Conservation (phyloP, 2,329 filamentous ascomycete genomes). For the Alternaria alternata region DNA sequence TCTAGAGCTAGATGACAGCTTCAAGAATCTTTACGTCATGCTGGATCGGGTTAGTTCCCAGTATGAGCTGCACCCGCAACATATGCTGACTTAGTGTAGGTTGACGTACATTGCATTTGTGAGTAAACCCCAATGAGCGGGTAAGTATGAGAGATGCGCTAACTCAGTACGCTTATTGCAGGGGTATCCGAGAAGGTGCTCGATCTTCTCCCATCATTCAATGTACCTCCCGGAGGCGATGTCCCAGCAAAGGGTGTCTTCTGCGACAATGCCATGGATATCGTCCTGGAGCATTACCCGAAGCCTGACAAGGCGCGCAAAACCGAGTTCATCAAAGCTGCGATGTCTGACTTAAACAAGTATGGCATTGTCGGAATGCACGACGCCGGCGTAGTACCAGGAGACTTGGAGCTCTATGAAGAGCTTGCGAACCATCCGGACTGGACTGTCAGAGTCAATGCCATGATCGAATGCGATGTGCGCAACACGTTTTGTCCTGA, state of each 20-base stretch:
- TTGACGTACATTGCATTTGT: constrained; percentile 74
- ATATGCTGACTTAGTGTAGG: constrained; percentile 1
- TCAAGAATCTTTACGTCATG: constrained; percentile 70
- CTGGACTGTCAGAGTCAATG: constrained; percentile 70
- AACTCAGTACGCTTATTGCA: background rate
- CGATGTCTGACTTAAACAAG: constrained; percentile 69
- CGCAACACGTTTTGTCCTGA: constrained; percentile 70
- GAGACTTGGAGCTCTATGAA: constrained; percentile 63
- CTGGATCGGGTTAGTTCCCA: constrained; percentile 62
- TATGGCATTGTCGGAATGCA: constrained; percentile 74
- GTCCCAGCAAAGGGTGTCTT: constrained; percentile 74
- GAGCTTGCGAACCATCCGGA: constrained; percentile 60
- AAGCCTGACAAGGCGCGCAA: constrained; percentile 64
- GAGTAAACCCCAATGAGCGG: background rate
- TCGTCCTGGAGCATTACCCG: constrained; percentile 66
- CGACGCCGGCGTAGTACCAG: constrained; percentile 69
- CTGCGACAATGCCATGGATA: constrained; percentile 76
- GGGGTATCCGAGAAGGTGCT: constrained; percentile 70
- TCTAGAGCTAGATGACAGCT: constrained; percentile 60
- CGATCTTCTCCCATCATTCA: constrained; percentile 62
- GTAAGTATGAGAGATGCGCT: background rate
- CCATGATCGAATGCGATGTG: constrained; percentile 72
- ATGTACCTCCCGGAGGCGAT: constrained; percentile 70
- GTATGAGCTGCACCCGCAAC: background rate
- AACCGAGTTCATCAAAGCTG: constrained; percentile 63